Conservation (phyloP, 176 grass and related monocot genomes). For the Alopecurus myosuroides region DNA sequence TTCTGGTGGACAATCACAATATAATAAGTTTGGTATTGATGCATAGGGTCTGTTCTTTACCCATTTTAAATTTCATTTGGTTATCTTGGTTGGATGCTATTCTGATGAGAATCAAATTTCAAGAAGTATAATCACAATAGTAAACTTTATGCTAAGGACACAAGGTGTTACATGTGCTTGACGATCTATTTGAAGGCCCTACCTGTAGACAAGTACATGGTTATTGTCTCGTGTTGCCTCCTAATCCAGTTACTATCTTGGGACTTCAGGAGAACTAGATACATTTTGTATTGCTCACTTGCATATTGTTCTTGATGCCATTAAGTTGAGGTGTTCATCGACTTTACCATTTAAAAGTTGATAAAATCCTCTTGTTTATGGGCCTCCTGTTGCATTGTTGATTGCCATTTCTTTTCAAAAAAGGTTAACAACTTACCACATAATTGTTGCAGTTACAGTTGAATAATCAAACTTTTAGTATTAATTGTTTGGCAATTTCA, state of each 20-base stretch:
- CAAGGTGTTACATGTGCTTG: not conserved
- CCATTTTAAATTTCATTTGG: not conserved
- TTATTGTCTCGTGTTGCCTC: not conserved
- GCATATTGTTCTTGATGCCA: not conserved
- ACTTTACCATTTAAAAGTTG: not conserved
- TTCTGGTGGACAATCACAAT: not conserved
- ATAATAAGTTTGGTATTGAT: not conserved
- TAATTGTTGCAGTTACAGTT: not conserved
- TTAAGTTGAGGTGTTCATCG: conserved; percentile 1
- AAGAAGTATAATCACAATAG: not conserved
- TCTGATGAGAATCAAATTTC: not conserved
- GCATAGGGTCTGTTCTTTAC: not conserved
- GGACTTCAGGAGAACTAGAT: not conserved
- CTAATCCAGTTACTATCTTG: not conserved
- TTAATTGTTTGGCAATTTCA: not conserved
- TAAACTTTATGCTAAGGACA: not conserved
- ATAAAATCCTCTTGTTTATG: not conserved
- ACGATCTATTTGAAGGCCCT: not conserved
- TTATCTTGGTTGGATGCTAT: not conserved
- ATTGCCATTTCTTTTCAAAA: not conserved
- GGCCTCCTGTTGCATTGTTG: not conserved
- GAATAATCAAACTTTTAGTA: not conserved
- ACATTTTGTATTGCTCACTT: not conserved
- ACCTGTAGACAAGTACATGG: not conserved
- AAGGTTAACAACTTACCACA: not conserved